phyloP scores from a whole-genome alignment of 2,329 filamentous ascomycete genomes.

The Chrysoporthe austroafricana region DNA sequence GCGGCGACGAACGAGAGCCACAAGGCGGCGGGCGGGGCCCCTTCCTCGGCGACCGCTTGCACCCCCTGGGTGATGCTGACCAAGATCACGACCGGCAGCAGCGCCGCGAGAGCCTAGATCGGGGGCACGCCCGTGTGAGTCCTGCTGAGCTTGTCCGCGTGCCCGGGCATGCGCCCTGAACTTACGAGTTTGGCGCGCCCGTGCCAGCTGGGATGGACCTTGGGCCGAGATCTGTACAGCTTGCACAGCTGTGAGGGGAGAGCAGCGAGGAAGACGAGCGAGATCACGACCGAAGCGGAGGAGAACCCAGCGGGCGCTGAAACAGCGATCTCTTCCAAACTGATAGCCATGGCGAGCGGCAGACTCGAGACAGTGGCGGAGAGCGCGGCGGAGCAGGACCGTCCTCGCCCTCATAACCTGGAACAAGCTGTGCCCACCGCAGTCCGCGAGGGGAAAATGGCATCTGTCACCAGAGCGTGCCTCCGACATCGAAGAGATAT shows the following conservation, averaged over 20 bases:
- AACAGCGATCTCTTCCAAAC: background rate
- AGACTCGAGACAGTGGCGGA: background rate
- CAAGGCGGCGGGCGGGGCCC: background rate
- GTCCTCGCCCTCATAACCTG: background rate
- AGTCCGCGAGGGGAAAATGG: background rate
- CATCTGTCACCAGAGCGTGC: background rate
- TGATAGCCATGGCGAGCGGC: background rate
- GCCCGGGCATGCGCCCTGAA: background rate
- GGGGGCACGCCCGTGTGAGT: background rate
- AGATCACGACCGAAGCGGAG: background rate
- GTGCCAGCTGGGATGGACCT: conserved; percentile 19
- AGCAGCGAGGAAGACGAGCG: conserved; percentile 11
- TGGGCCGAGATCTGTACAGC: conserved; percentile 12
- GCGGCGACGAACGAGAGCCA: conserved; percentile 18
- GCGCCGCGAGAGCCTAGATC: background rate
- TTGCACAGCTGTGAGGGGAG: conserved; percentile 10
- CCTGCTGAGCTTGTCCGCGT: background rate
- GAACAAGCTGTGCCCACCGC: background rate
- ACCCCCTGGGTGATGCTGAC: background rate
- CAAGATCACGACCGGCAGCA: conserved; percentile 1
- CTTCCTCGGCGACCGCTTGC: background rate
- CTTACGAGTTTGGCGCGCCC: conserved; percentile 13
- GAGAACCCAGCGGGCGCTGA: background rate
- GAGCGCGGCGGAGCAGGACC: background rate
- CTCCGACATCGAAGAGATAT: background rate